Evolutionary conservation across 2,329 filamentous ascomycete species (phyloP).

Genomic region (Thelonectria discophora): DNA sequence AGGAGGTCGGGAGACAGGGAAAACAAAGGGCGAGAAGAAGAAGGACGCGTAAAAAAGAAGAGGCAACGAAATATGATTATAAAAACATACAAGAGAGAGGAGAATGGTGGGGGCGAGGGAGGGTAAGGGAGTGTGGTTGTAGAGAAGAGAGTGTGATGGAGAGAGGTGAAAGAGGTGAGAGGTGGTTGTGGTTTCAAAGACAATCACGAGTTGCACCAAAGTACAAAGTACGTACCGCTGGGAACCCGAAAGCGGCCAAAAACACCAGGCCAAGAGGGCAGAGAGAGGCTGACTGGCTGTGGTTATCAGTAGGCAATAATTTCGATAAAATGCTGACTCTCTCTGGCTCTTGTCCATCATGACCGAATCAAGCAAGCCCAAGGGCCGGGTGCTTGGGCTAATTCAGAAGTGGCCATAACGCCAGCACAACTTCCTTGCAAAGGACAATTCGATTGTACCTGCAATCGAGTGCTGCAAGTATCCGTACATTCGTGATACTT

Average conservation of each 20-base stretch:
- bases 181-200: slow-evolving; percentile 10
- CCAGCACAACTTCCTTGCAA: not conserved
- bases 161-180: slow-evolving; percentile 26
- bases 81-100: slow-evolving; percentile 24
- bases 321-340: not conserved
- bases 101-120: slow-evolving; percentile 22
- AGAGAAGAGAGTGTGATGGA: slow-evolving; percentile 22
- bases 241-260: not conserved
- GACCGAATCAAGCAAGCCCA: not conserved
- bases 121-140: slow-evolving; percentile 14
- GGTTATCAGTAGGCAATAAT: not conserved
- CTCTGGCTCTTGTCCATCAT: not conserved
- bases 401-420: not conserved
- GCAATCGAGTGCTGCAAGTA: too few species aligned
- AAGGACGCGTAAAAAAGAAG: slow-evolving; percentile 1
- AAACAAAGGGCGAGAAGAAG: slow-evolving; percentile 18
- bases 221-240: not conserved
- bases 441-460: not conserved
- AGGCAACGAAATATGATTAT: slow-evolving; percentile 5
- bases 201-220: not conserved
- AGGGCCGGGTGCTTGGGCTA: not conserved
- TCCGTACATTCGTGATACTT: not conserved
- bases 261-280: not conserved
- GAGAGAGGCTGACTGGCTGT: not conserved
- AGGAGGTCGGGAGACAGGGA: not conserved